Percentiles rank a stretch among this genome's conserved stretches.
Evolutionary conservation across 495 filamentous ascomycete genomes (phyloP).

Genomic region (Sabuloglossum arenarium): DNA sequence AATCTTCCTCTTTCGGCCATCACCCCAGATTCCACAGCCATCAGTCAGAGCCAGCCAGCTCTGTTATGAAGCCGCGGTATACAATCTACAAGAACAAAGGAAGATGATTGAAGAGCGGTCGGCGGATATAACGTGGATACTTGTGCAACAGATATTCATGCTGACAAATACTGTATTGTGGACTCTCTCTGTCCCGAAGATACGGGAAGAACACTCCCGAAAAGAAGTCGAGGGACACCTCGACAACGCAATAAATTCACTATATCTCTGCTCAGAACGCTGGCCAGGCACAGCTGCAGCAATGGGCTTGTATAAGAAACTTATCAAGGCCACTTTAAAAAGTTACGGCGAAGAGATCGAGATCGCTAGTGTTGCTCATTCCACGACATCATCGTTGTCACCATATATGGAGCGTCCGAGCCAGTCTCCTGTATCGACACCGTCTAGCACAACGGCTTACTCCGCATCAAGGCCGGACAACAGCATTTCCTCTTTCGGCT

Average conservation of each 20-base stretch:
- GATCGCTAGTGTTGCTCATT: constrained; percentile 42
- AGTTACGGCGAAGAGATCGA: constrained; percentile 48
- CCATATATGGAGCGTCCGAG: constrained; percentile 6
- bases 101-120: constrained; percentile 51
- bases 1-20: constrained; percentile 66
- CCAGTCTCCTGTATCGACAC: neutral
- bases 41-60: constrained; percentile 46
- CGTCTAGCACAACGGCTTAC: neutral
- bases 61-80: constrained; percentile 64
- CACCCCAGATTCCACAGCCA: constrained; percentile 73
- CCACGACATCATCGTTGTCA: constrained; percentile 13
- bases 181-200: constrained; percentile 65
- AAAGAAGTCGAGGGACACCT: constrained; percentile 54
- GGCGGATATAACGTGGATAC: constrained; percentile 82
- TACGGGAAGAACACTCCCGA: constrained; percentile 43
- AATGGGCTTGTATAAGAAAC: constrained; percentile 51
- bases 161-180: constrained; percentile 73
- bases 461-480: neutral
- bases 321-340: constrained; percentile 65
- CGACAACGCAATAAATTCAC: constrained; percentile 47
- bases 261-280: constrained; percentile 50
- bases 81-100: constrained; percentile 56
- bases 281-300: constrained; percentile 86
- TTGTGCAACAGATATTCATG: constrained; percentile 70
- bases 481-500: neutral